Base-by-base conservation (phyloP, 805 yeast species). In the Teunomyces panamensis region DNA sequence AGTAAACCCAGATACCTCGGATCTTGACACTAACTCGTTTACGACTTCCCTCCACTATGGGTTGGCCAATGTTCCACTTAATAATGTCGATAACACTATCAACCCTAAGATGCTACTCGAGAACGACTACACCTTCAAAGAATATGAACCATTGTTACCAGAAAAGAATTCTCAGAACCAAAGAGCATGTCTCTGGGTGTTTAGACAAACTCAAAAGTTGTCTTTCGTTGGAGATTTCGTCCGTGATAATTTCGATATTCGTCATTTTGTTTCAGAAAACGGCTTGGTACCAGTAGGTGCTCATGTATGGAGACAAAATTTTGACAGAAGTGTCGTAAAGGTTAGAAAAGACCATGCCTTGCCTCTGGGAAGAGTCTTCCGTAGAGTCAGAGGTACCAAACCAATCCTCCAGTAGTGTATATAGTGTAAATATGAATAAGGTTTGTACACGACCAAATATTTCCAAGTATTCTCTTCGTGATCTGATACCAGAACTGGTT, bases 1-100 rank as follows among this genome's bases (percentile, higher is more conserved):
- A 43, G 94, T 94, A 26, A 91, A 92, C 64, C 97, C 97, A 13
- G 99, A 94, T 67, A 81, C 83, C 39, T 97, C 98, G 11, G 90
- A 90, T 59, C 58, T 88, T 47, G 75, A 66, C 39, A 74, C 68
- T 34, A 91, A 92, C 69, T 67, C 87, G 1, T 92, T 67, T 71
- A 75, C 74, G 47, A 87, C 96, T 2, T 78, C 82, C 3, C 72
- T 94, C 52, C 85, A 84, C 56, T 91, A 87, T 79, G 96, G 89
- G 2, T 74, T 91, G 50, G 65, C 79, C 44, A 85, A 92, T 63
- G 75, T 91, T 28, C 74, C 79, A 39, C 65, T 89, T 29, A 67
- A 77, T 29, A 81, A 81, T 56, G 74, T 74, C 49, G 81, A 84
- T 52, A 80, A 84, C 57, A 65, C 77, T 43, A 75, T 88, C 32